phyloP scores from a whole-genome alignment of 106 monocot species.

The Phalaenopsis equestris region DNA sequence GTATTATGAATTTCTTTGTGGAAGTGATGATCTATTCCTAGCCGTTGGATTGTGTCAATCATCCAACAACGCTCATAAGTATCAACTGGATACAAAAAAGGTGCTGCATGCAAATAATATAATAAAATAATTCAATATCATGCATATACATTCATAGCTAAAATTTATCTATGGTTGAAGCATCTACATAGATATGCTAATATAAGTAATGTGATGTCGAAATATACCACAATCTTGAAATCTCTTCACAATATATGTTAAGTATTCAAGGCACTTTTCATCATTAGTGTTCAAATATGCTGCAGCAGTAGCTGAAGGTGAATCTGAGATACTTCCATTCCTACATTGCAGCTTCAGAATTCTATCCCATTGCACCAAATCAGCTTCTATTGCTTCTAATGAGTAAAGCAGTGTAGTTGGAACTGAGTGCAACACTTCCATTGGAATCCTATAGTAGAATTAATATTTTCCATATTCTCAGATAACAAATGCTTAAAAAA shows the following conservation, averaged over 20 bases:
- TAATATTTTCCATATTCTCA: not conserved
- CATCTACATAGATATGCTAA: not conserved
- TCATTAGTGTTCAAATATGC: conserved; percentile 10
- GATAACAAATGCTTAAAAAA: not conserved
- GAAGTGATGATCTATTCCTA: conserved; percentile 30
- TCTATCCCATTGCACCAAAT: conserved; percentile 13
- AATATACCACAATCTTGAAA: conserved; percentile 10
- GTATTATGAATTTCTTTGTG: conserved; percentile 8
- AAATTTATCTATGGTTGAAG: too few relatives aligned
- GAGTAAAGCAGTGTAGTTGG: not conserved
- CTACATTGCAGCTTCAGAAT: conserved; percentile 11
- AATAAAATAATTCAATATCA: too few relatives aligned
- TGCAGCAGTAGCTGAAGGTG: conserved; percentile 7
- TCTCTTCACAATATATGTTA: conserved; percentile 5
- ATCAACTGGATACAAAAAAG: conserved; percentile 23
- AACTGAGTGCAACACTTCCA: not conserved
- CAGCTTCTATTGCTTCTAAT: conserved; percentile 1
- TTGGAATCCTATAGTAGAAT: not conserved
- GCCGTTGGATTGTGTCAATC: conserved; percentile 22
- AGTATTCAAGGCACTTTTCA: conserved; percentile 4
- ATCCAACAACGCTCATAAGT: conserved; percentile 28
- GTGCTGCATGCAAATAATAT: conserved; percentile 9
- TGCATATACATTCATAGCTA: not conserved
- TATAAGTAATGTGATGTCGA: not conserved
- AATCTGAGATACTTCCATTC: conserved; percentile 6